Conservation (phyloP, 2,329 filamentous ascomycete species). For the Macrophomina phaseolina region DNA sequence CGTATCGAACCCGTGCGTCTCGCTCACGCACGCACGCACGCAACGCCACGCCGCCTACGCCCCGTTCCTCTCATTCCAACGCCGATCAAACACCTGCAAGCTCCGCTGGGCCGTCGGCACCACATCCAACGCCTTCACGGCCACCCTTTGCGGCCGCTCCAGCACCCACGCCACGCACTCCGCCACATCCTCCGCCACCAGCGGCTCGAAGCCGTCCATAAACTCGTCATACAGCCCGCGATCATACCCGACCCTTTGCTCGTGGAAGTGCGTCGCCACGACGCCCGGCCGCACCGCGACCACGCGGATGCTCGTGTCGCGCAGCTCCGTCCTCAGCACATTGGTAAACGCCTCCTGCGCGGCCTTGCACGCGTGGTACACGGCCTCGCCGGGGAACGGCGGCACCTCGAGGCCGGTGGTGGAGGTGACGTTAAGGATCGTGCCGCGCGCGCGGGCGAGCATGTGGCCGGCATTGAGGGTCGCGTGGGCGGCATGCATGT, state of each 20-base stretch:
- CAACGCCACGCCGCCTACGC: not conserved
- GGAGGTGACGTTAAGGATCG: constrained; percentile 57
- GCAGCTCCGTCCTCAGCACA: constrained; percentile 54
- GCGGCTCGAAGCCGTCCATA: constrained; percentile 53
- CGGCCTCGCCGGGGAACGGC: constrained; percentile 56
- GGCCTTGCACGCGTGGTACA: constrained; percentile 57
- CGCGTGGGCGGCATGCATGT: constrained; percentile 54
- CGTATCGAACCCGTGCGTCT: too few species aligned
- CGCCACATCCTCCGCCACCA: constrained; percentile 52
- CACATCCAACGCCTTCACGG: constrained; percentile 55
- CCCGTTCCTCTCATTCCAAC: constrained; percentile 37
- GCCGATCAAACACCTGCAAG: constrained; percentile 44
- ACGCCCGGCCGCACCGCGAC: constrained; percentile 54
- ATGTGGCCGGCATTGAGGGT: constrained; percentile 52
- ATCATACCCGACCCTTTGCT: constrained; percentile 53
- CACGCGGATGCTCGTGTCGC: constrained; percentile 55
- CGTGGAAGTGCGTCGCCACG: constrained; percentile 58
- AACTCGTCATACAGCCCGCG: constrained; percentile 51
- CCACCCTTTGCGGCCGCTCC: constrained; percentile 46
- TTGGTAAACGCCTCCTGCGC: constrained; percentile 58
- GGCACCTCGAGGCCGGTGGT: constrained; percentile 55
- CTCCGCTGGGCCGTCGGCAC: constrained; percentile 52
- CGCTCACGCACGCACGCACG: not conserved
- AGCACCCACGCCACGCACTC: constrained; percentile 53
- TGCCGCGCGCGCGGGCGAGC: constrained; percentile 47